phyloP scores from a whole-genome alignment of 176 grass and related monocot genomes.

The Echinochloa phyllopogon region DNA sequence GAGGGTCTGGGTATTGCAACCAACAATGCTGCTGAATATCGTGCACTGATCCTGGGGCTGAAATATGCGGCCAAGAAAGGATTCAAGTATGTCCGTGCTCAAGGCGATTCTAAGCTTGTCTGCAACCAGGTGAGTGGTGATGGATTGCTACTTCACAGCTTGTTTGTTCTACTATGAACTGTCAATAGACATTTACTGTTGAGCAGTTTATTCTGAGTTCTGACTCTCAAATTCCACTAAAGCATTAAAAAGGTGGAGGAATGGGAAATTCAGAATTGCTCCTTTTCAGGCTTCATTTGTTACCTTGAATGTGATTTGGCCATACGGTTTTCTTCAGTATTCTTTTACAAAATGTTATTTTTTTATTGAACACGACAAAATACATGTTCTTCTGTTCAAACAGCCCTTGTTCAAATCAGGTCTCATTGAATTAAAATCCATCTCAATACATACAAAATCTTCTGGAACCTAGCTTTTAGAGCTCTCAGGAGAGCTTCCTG shows the following conservation, averaged over 20 bases:
- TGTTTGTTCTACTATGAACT: slow-evolving; percentile 20
- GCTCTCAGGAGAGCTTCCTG: background rate
- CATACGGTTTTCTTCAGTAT: background rate
- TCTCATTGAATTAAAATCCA: slow-evolving; percentile 10
- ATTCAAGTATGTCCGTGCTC: slow-evolving; percentile 70
- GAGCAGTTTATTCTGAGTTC: background rate
- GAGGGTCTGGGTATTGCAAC: slow-evolving; percentile 86
- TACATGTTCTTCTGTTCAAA: slow-evolving; percentile 25
- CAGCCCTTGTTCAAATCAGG: slow-evolving; percentile 19
- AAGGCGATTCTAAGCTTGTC: slow-evolving; percentile 82
- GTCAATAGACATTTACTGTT: background rate
- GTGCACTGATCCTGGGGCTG: slow-evolving; percentile 85
- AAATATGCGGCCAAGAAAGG: slow-evolving; percentile 82
- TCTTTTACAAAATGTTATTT: background rate
- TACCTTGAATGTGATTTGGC: background rate
- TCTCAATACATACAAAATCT: slow-evolving; percentile 20
- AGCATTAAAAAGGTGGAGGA: slow-evolving; percentile 4
- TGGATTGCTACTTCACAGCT: slow-evolving; percentile 16
- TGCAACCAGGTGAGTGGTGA: slow-evolving; percentile 64
- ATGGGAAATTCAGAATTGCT: background rate
- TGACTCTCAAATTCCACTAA: slow-evolving; percentile 11
- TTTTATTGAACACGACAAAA: background rate
- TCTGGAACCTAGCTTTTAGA: slow-evolving; percentile 12
- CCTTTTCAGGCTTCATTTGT: background rate
- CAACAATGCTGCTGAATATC: slow-evolving; percentile 84